phyloP scores from a whole-genome alignment of 2,329 filamentous ascomycete genomes.

The Fusarium denticulatum region DNA sequence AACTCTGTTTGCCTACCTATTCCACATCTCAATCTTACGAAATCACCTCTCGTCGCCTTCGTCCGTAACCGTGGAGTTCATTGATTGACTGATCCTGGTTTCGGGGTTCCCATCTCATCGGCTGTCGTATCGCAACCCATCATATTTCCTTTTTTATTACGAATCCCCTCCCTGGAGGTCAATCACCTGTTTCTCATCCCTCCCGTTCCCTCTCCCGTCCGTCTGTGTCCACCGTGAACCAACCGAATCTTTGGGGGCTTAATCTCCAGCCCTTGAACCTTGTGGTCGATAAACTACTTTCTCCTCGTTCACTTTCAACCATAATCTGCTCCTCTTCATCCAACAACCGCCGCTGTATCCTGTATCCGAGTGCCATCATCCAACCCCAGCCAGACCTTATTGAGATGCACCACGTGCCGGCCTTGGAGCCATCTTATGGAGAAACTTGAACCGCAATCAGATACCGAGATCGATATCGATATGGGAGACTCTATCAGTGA shows the following conservation, averaged over 20 bases:
- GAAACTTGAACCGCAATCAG: slow-evolving; percentile 30
- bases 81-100: slow-evolving; percentile 32
- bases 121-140: slow-evolving; percentile 11
- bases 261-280: slow-evolving; percentile 17
- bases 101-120: slow-evolving; percentile 21
- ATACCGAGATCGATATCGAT: slow-evolving; percentile 30
- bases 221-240: slow-evolving; percentile 16
- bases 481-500: slow-evolving; percentile 41
- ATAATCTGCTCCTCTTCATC: neutral
- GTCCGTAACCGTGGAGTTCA: neutral
- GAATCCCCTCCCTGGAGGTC: slow-evolving; percentile 41
- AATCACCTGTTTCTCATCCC: slow-evolving; percentile 43
- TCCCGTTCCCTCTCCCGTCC: slow-evolving; percentile 22
- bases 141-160: slow-evolving; percentile 42
- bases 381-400: slow-evolving; percentile 1
- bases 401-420: slow-evolving; percentile 42
- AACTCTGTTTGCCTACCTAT: neutral
- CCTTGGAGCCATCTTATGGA: slow-evolving; percentile 39
- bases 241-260: slow-evolving; percentile 11
- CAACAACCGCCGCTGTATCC: neutral
- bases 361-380: neutral
- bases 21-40: slow-evolving; percentile 6
- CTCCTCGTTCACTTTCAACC: slow-evolving; percentile 1
- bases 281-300: slow-evolving; percentile 18
- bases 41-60: slow-evolving; percentile 12